Base-by-base conservation (phyloP, 164 flowering plant genomes). In the Chloranthus sessilifolius region DNA sequence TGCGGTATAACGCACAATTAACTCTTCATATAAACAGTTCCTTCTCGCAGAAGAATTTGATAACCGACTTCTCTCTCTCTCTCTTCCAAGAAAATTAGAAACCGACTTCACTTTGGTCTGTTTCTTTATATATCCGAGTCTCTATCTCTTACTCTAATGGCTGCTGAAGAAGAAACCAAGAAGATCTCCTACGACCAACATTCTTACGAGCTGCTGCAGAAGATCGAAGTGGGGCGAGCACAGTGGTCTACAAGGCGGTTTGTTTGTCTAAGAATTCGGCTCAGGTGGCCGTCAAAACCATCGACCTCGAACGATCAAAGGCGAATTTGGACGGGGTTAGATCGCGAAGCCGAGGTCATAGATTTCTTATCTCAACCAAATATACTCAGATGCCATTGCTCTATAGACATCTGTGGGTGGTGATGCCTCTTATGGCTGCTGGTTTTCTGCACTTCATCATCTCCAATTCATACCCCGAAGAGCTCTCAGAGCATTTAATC, bases 391-490 rank as follows among this genome's bases (percentile, higher is more conserved):
- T 80, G 84, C 20, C 86, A 79, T 48, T 82, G 94, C 53, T 82
- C 1, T 75, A 63, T 14, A 78, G 70, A 17, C 71, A 64, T 15
- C 90, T 86, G 20, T 90, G 95, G 94, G 90, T 86, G 0, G 91
- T 90, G 3, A 86, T 84, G 97, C 97, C 97, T 1, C 86, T 84
- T 74, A 79, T 86, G 95, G 69, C 88, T 1, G 71, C 71, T 3
- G 97, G 97, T 0, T 90, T 95, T 9, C 61, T 86, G 1, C 88
- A 81, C 24, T 86, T 91, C 43, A 80, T 83, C 8, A 74, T 89
- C 20, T 29, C 84, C 0, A 73, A 84, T 20, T 50, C 78, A 1
- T 86, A 73, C 50, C 87, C 87, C 0, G 52, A 62, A 9, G 97
- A 94, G 5, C 59, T 90, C 0, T 48, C 80, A 0, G 97, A 90